These are phyloP conservation scores for Salix dunnii DNA, from an alignment of 345 rosid genomes.

Conservation along the genomic window DNA sequence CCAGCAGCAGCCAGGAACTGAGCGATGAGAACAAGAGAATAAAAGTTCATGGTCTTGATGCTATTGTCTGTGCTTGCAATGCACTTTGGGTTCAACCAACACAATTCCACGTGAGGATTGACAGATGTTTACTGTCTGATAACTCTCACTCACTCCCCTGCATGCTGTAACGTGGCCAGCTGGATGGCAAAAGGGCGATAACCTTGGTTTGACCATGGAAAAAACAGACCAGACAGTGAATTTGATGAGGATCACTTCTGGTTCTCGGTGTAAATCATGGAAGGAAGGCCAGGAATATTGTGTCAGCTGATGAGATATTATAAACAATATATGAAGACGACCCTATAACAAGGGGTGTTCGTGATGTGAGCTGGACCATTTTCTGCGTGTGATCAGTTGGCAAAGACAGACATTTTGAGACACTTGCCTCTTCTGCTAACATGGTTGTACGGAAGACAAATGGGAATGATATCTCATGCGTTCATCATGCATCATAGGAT, in stretches of 20 bases:
- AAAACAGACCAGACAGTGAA: background rate
- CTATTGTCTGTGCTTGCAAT: background rate
- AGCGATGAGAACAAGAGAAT: background rate
- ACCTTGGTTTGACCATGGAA: background rate
- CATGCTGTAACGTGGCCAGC: slow-evolving; percentile 44
- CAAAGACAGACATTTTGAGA: background rate
- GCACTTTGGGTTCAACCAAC: slow-evolving; percentile 1
- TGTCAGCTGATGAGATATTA: background rate
- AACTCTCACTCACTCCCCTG: background rate
- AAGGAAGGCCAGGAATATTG: background rate
- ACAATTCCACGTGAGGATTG: slow-evolving; percentile 27
- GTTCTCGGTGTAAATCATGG: background rate
- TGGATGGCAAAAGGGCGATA: slow-evolving; percentile 10
- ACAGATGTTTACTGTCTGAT: background rate
- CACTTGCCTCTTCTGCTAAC: background rate
- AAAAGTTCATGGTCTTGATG: background rate
- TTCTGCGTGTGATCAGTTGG: slow-evolving; percentile 28
- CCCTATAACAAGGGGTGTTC: slow-evolving; percentile 7
- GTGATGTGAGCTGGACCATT: slow-evolving; percentile 32
- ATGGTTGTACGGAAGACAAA: background rate
- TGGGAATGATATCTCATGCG: background rate
- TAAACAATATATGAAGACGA: background rate
- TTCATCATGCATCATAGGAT: no score
- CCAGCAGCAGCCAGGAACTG: background rate
- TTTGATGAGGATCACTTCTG: background rate